phyloP scores from a whole-genome alignment of 2,329 filamentous ascomycete species.

The Fusarium sp. region DNA sequence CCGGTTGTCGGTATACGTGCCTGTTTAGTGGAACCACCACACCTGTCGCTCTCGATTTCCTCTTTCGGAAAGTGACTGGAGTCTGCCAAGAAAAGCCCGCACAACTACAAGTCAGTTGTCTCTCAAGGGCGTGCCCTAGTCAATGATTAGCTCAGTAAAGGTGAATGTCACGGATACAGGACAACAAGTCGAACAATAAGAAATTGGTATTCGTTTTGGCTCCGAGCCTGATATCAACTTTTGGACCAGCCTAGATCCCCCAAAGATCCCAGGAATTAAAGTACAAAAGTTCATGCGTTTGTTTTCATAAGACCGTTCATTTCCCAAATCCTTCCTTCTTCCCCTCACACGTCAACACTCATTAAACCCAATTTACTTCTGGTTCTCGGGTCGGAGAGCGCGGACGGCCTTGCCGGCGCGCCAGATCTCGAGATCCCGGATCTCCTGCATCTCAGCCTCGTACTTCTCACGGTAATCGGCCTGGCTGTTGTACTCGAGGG shows the following conservation, averaged over 20 bases:
- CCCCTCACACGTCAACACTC: constrained; percentile 26
- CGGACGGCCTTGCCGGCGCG: constrained; percentile 97
- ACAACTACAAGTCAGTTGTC: constrained; percentile 10
- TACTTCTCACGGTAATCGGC: constrained; percentile 96
- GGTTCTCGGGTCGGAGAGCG: constrained; percentile 87
- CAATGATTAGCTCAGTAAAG: too few relatives aligned
- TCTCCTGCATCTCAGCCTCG: constrained; percentile 98
- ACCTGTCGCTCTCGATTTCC: constrained; percentile 17
- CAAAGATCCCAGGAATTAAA: constrained; percentile 42
- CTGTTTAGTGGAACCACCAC: constrained; percentile 5
- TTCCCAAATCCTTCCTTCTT: constrained; percentile 27
- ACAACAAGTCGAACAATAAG: constrained; percentile 13
- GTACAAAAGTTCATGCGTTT: constrained; percentile 43
- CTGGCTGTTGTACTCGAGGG: constrained; percentile 96
- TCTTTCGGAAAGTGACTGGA: constrained; percentile 10
- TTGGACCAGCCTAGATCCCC: constrained; percentile 43
- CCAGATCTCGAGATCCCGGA: constrained; percentile 99
- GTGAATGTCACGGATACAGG: not conserved
- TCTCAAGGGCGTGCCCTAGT: constrained; percentile 18
- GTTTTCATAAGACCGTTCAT: constrained; percentile 37
- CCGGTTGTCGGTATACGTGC: constrained; percentile 17
- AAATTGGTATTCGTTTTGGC: constrained; percentile 41
- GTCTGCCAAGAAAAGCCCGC: constrained; percentile 12
- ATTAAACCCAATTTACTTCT: constrained; percentile 67
- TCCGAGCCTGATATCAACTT: constrained; percentile 43